Base-by-base conservation (phyloP, 2,329 filamentous ascomycete species). In the Neonectria neomacrospora region DNA sequence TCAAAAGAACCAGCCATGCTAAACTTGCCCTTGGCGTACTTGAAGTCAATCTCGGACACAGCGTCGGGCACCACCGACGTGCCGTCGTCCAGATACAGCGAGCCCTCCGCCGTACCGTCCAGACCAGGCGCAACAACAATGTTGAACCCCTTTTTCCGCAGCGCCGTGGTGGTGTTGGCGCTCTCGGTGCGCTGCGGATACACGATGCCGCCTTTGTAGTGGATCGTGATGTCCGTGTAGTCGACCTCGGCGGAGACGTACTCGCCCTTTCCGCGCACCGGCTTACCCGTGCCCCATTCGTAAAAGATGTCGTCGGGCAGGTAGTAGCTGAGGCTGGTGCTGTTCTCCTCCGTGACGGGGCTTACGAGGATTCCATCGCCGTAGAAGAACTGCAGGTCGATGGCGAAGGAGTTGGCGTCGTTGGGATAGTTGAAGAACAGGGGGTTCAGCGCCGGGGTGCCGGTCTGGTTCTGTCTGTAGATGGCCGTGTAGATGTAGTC, bases 401-500 rank as follows among this genome's bases (percentile, higher is more conserved):
- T 76, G 2, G 66, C 75, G 48, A 80, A 83, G 0, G 81, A 81
- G 42, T 77, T 77, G 22, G 73, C 54, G 53, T 85, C 83, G 11
- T 76, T 51, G 3, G 82, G 90, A 69, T 92, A 93, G 28, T 88
- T 75, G 78, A 89, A 94, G 79, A 91, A 93, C 60, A 93, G 76
- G 0, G 91, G 91, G 73, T 88, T 89, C 53, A 93, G 80, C 64
- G 89, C 79, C 0, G 91, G 91, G 1, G 83, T 85, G 23, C 91
- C 91, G 7, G 84, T 84, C 37, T 81, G 72, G 32, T 82, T 84
- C 75, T 92, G 86, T 61, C 80, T 79, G 74, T 90, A 82, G 66
- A 93, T 82, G 0, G 88, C 86, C 1, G 91, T 93, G 80, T 94
- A 93, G 63, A 91, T 83, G 77, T 93, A 93, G 73, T 93, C 91